Evolutionary conservation across 768 basidiomycete species (phyloP).

Genomic region (Russula abietina): DNA sequence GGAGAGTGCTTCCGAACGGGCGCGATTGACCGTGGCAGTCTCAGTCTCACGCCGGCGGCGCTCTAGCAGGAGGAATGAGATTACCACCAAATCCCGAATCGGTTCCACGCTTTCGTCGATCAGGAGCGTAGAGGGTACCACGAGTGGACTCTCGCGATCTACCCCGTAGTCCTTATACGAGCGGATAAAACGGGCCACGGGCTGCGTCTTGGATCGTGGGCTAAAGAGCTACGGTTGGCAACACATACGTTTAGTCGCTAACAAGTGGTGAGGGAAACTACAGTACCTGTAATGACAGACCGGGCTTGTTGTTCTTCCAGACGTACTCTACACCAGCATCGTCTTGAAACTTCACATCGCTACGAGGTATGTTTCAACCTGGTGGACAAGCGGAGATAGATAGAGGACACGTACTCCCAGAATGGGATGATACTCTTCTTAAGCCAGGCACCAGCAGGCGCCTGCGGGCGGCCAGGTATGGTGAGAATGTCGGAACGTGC

Average conservation of each 20-base stretch:
- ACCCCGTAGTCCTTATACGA: constrained; percentile 8
- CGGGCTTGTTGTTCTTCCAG: constrained; percentile 22
- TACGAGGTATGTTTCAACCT: not conserved
- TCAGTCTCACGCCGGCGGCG: constrained; percentile 23
- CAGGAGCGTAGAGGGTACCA: constrained; percentile 21
- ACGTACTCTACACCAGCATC: constrained; percentile 15
- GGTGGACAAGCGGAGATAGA: not conserved
- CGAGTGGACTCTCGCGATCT: constrained; percentile 13
- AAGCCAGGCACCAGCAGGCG: constrained; percentile 22
- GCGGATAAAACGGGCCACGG: constrained; percentile 24
- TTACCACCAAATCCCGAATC: constrained; percentile 18
- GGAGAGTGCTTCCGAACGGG: not conserved
- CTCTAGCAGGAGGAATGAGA: constrained; percentile 23
- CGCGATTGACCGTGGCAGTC: constrained; percentile 6
- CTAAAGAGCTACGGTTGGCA: constrained; percentile 13
- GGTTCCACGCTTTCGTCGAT: constrained; percentile 18
- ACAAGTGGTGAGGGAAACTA: not conserved
- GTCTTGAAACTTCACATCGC: constrained; percentile 21
- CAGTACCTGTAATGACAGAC: constrained; percentile 16
- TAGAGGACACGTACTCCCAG: constrained; percentile 6
- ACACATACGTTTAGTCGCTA: not conserved
- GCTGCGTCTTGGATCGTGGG: constrained; percentile 19
- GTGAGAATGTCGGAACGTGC: constrained; percentile 24
- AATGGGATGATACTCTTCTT: constrained; percentile 24
- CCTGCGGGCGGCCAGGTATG: constrained; percentile 6